These are phyloP conservation scores for Trametes maxima DNA, from an alignment of 768 basidiomycete species.

Conservation along the genomic window DNA sequence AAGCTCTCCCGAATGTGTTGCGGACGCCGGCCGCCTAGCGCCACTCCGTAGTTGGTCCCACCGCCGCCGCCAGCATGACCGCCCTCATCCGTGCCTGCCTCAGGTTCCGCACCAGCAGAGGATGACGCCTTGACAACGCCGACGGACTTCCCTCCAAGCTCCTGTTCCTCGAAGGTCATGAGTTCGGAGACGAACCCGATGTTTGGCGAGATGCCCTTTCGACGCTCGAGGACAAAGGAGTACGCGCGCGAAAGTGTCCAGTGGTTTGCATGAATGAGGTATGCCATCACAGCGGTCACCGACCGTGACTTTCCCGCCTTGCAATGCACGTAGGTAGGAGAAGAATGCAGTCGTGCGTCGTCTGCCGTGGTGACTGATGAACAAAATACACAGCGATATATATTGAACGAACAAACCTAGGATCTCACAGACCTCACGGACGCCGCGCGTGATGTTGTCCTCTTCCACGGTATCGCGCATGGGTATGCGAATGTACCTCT, in stretches of 20 bases:
- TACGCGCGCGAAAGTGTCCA: conserved; percentile 95
- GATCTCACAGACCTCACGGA: conserved; percentile 83
- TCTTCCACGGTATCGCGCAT: conserved; percentile 98
- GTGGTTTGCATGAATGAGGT: conserved; percentile 95
- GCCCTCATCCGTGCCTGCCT: conserved; percentile 27
- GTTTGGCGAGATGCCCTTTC: conserved; percentile 95
- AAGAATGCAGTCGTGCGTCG: conserved; percentile 86
- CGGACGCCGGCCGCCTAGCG: conserved; percentile 52
- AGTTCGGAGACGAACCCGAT: conserved; percentile 97
- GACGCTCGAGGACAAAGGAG: conserved; percentile 86
- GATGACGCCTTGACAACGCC: conserved; percentile 57
- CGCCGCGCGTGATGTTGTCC: conserved; percentile 78
- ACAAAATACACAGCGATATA: not conserved
- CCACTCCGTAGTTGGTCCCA: conserved; percentile 42
- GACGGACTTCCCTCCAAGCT: conserved; percentile 75
- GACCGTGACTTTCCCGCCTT: conserved; percentile 95
- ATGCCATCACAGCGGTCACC: conserved; percentile 95
- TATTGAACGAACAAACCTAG: conserved; percentile 59
- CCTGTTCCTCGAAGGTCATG: conserved; percentile 94
- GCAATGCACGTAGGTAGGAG: conserved; percentile 94
- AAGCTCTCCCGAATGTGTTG: conserved; percentile 77
- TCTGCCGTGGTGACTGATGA: conserved; percentile 48
- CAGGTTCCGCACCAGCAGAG: conserved; percentile 35
- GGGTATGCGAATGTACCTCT: conserved; percentile 82
- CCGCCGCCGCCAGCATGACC: conserved; percentile 30